Base-by-base conservation (phyloP, 2,329 filamentous ascomycete species). In the Aaosphaeria arxii region DNA sequence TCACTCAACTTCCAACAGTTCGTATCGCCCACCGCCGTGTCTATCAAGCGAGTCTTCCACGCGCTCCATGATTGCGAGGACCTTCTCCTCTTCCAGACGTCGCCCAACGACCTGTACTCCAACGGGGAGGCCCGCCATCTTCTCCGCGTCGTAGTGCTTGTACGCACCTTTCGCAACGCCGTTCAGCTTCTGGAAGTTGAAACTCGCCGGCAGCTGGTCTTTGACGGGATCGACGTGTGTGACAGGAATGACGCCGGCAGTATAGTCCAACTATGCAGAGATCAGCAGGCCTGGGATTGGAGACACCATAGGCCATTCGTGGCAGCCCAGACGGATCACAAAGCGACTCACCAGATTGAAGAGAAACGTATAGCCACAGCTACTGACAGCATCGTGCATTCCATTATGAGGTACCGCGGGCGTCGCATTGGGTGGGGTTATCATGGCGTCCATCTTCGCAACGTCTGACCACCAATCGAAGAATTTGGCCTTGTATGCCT, bases 301-400 rank as follows among this genome's bases (percentile, higher is more conserved):
- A 13, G 36, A 11, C 5, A 31, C 5, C 5, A 24, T 24, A 24
- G 33, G n/a, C 9, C 33, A 24, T 24, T 43, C 24, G 41, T 7
- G 31, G 29, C 6, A 45, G 32, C 5, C 28, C 9, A 11, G 41
- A n/a, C 7, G n/a, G 4, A 36, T 3, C n/a, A 39, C 7, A 7
- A 11, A 7, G 45, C 36, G 5, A 74, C 82, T 71, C 73, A 88
- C 86, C 62, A 96, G 56, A 61, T 96, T 96, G 75, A 94, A 97
- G 47, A 96, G 72, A 66, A 96, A 96, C 0, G 91, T 96, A 64
- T 97, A 96, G 1, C 90, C 91, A 61, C 91, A 96, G 56, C 86
- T 89, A 53, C 87, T 88, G 40, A 94, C 84, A 3, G 89, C 89
- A 59, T 92, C 85, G 56, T 83, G 82, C 90, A 96, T 96, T 0